These are phyloP conservation scores for Phaeotremella fagi DNA, from an alignment of 768 basidiomycete species.

Conservation along the genomic window DNA sequence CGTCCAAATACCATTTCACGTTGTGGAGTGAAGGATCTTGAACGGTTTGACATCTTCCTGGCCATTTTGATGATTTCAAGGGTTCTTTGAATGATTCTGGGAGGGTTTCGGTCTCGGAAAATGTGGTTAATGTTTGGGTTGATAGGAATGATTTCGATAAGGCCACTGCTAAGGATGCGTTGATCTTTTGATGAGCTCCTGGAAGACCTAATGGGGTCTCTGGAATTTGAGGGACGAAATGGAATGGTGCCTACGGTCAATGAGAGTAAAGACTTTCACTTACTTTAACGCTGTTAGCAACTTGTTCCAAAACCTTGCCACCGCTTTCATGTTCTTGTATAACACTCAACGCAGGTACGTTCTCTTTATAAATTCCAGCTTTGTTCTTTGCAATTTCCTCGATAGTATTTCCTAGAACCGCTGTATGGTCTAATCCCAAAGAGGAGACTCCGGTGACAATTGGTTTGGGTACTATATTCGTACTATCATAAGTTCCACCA, in stretches of 20 bases:
- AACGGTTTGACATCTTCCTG: constrained; percentile 87
- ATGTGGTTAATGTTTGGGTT: constrained; percentile 28
- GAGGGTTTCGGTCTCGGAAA: constrained; percentile 47
- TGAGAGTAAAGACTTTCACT: constrained; percentile 5
- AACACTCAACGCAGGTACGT: constrained; percentile 79
- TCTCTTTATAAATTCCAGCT: constrained; percentile 90
- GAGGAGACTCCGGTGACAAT: constrained; percentile 84
- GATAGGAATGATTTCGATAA: constrained; percentile 65
- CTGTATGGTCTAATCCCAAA: constrained; percentile 86
- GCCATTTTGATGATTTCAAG: constrained; percentile 72
- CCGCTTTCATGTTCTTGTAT: constrained; percentile 60
- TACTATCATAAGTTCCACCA: constrained; percentile 89
- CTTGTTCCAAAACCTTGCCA: constrained; percentile 61
- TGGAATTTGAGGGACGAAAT: constrained; percentile 57
- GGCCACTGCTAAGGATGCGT: constrained; percentile 77
- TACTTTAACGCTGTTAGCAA: constrained; percentile 66
- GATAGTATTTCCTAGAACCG: constrained; percentile 80
- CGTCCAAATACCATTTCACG: constrained; percentile 81
- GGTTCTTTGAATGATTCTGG: constrained; percentile 59
- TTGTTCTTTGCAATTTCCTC: constrained; percentile 91
- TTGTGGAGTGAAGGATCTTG: constrained; percentile 54
- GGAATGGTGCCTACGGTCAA: constrained; percentile 51
- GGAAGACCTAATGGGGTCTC: constrained; percentile 64
- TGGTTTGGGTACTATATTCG: constrained; percentile 88
- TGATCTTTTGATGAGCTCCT: constrained; percentile 78